phyloP scores from a whole-genome alignment of 73 alveolate genomes.

The Paramecium tetraurelia region DNA sequence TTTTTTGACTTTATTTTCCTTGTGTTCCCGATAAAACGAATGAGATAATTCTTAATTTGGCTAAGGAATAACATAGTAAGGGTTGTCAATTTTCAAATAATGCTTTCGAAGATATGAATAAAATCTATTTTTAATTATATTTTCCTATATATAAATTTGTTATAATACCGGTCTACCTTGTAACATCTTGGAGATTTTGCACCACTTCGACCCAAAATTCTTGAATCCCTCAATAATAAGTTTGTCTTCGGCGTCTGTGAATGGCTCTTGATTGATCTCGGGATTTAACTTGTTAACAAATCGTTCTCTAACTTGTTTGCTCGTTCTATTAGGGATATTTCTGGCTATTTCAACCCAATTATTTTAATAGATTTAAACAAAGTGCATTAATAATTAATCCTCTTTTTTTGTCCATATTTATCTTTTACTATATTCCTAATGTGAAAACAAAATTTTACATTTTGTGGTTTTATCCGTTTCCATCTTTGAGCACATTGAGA shows the following conservation, averaged over 20 bases:
- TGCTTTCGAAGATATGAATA: constrained; percentile 12
- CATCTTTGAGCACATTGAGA: constrained; percentile 2
- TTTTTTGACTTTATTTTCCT: background rate
- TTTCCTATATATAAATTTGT: background rate
- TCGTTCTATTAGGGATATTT: constrained; percentile 64
- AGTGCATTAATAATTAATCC: background rate
- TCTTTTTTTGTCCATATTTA: constrained; percentile 38
- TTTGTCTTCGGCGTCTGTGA: constrained; percentile 86
- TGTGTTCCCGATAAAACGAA: background rate
- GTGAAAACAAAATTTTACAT: background rate
- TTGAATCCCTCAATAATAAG: background rate
- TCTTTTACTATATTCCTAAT: background rate
- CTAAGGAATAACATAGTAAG: background rate
- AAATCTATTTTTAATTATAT: background rate
- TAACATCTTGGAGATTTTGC: constrained; percentile 10
- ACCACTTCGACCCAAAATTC: constrained; percentile 48
- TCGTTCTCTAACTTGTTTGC: constrained; percentile 97
- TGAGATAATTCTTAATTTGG: background rate
- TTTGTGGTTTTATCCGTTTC: background rate
- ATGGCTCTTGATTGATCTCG: constrained; percentile 80
- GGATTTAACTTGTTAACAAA: constrained; percentile 97
- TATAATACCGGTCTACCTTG: constrained; percentile 53
- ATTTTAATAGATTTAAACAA: background rate
- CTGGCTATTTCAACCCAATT: constrained; percentile 53
- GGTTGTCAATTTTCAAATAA: constrained; percentile 18